phyloP scores from a whole-genome alignment of 2,329 filamentous ascomycete species.

The Neofusicoccum umdonicola region DNA sequence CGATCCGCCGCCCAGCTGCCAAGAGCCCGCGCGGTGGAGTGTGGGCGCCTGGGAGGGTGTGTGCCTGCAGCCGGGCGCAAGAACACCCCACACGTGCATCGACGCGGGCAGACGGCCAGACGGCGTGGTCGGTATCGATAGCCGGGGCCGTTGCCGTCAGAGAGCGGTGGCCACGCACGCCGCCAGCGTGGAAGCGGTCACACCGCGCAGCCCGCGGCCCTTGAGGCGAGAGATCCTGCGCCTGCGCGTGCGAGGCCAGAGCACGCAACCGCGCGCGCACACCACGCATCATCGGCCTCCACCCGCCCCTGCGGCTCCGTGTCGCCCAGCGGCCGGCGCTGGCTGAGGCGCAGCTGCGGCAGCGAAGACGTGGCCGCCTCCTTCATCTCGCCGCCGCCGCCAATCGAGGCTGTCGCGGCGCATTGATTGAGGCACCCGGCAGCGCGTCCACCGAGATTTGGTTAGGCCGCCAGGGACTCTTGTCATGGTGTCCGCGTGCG shows the following conservation, averaged over 20 bases:
- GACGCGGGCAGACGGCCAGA: no score
- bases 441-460: not conserved
- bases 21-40: not conserved
- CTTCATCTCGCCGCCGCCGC: not conserved
- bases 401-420: not conserved
- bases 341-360: not conserved
- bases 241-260: not conserved
- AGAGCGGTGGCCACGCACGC: not conserved
- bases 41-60: conserved; percentile 1
- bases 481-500: not conserved
- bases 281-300: not conserved
- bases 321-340: not conserved
- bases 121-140: no score
- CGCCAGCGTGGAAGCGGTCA: not conserved
- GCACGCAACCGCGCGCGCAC: not conserved
- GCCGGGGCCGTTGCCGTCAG: not conserved
- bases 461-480: not conserved
- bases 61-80: not conserved
- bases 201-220: not conserved
- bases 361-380: not conserved
- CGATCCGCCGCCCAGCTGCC: conserved; percentile 6
- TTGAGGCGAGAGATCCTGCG: not conserved
- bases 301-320: not conserved
- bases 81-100: no score
- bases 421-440: not conserved